Evolutionary conservation across 2,329 filamentous ascomycete genomes (phyloP), one percentile per base, ranked within the genome.

Genomic region (Tolypocladium amazonense): DNA sequence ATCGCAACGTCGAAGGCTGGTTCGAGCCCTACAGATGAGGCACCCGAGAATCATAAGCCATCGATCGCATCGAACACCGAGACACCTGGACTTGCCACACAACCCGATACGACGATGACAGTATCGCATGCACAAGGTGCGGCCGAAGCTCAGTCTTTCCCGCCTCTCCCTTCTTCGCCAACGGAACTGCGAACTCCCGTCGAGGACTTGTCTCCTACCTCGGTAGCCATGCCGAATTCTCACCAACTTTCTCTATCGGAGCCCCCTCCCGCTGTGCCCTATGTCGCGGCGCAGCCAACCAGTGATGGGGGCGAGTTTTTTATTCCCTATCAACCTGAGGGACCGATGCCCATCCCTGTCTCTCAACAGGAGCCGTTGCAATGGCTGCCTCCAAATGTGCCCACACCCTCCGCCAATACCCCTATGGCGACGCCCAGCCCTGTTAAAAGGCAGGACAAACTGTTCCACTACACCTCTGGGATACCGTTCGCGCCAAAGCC

Each of bases 251-350:
- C 64, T 43, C 62, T 68, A 11, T 65, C 67, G 6, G 64, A 65
- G 27, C 73, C 70, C 59, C 73, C 75, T 3, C 71, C 72, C 23
- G 56, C 60, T 4, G 61, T 69, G 12, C 67, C 68, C 2, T 68
- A 67, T 14, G 67, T 69, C 9, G 61, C 67, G 6, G 59, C 69
- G n/a, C 66, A 71, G 33, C 59, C 66, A 20, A 65, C 62, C 43
- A 63, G 60, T 30, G 67, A 71, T 50, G 53, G 59, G 3, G 56
- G 63, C 2, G 76, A 80, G 57, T 66, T 79, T 27, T 85, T 85
- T 62, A 73, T 85, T 30, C 75, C 76, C 0, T 84, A 84, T 62
- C 79, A 84, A 61, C 81, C 82, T 0, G 77, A 81, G n/a, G 82
- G 81, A 0, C 78, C 80, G 1, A 62, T 71, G 0, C 74, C 81